Conservation (phyloP, 2,329 filamentous ascomycete species). For the Davidsoniella australis region DNA sequence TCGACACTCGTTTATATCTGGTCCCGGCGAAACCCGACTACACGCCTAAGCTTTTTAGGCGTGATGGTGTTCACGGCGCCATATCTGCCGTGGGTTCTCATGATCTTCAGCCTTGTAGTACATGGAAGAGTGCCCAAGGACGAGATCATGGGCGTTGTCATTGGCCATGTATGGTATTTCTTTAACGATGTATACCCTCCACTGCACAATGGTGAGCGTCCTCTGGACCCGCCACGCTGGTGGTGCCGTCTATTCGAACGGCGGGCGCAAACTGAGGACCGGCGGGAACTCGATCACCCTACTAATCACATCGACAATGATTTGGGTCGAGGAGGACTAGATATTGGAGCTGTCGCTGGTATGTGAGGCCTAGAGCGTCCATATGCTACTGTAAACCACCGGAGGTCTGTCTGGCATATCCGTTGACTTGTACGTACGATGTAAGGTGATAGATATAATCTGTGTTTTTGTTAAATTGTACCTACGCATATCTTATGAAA, state of each 20-base stretch:
- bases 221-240: constrained; percentile 76
- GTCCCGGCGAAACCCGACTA: constrained; percentile 87
- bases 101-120: constrained; percentile 81
- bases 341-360: constrained; percentile 3
- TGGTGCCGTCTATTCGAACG: constrained; percentile 74
- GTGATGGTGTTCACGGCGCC: constrained; percentile 83
- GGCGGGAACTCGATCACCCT: constrained; percentile 17
- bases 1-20: constrained; percentile 96
- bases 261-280: constrained; percentile 25
- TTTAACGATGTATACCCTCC: constrained; percentile 94
- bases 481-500: too few relatives aligned
- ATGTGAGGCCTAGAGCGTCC: neutral
- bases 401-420: too few relatives aligned
- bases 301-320: constrained; percentile 43
- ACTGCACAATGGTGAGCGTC: constrained; percentile 66
- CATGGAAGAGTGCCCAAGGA: constrained; percentile 84
- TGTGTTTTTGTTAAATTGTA: too few relatives aligned
- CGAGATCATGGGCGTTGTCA: constrained; percentile 85
- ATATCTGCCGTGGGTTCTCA: constrained; percentile 88
- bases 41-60: constrained; percentile 73
- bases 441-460: too few relatives aligned
- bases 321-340: constrained; percentile 19
- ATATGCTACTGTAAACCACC: too few relatives aligned
- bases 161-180: constrained; percentile 96
- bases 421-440: too few relatives aligned